Evolutionary conservation across 768 basidiomycete genomes (phyloP).

Genomic region (Gloeophyllum trabeum): DNA sequence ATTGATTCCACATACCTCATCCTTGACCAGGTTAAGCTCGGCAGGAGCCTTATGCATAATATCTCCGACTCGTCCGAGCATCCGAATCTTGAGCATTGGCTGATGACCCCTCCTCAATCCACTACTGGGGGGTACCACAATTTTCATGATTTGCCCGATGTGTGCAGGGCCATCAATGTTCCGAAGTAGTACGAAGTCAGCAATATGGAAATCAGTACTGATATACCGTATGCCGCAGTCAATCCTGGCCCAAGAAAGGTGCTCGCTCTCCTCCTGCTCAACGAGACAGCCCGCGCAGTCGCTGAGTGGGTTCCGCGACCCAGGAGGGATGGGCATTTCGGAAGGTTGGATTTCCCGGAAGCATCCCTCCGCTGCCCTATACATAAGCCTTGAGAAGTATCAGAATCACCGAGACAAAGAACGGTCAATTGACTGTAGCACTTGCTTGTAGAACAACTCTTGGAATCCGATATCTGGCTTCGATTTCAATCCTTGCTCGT

Average conservation of each 20-base stretch:
- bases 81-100: conserved; percentile 7
- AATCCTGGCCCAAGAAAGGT: conserved; percentile 14
- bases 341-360: too few relatives aligned
- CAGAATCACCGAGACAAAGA: too few relatives aligned
- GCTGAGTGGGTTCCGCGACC: too few relatives aligned
- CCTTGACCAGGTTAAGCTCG: conserved; percentile 28
- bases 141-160: conserved; percentile 38
- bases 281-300: conserved; percentile 43
- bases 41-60: conserved; percentile 27
- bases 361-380: too few relatives aligned
- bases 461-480: too few relatives aligned
- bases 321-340: too few relatives aligned
- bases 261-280: conserved; percentile 19
- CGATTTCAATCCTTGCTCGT: too few relatives aligned
- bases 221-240: conserved; percentile 32
- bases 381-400: too few relatives aligned
- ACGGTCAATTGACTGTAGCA: too few relatives aligned
- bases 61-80: conserved; percentile 39
- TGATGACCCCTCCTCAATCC: background rate
- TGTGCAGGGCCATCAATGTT: conserved; percentile 36
- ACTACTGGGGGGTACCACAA: conserved; percentile 9
- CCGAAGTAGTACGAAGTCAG: conserved; percentile 50
- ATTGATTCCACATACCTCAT: conserved; percentile 37
- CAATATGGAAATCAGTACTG: conserved; percentile 40
- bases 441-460: too few relatives aligned